phyloP scores from a whole-genome alignment of 2,329 filamentous ascomycete species.

The Trichophyton verrucosum region DNA sequence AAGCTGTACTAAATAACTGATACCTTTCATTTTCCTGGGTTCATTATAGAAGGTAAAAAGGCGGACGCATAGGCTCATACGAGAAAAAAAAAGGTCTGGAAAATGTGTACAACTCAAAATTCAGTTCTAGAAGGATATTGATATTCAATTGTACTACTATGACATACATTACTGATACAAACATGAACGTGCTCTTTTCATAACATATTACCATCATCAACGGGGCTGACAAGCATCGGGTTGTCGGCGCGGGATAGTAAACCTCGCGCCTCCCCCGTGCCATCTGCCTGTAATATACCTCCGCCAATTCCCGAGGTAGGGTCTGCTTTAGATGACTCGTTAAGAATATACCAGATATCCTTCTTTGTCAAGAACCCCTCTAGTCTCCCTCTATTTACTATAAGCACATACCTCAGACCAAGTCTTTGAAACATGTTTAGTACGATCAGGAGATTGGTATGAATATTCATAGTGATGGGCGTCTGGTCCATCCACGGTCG shows the following conservation, averaged over 20 bases:
- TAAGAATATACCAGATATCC: slow-evolving; percentile 87
- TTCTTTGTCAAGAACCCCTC: slow-evolving; percentile 91
- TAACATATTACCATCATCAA: slow-evolving; percentile 1
- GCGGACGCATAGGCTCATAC: background rate
- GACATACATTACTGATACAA: background rate
- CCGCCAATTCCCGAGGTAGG: slow-evolving; percentile 21
- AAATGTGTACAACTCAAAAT: background rate
- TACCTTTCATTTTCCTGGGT: background rate
- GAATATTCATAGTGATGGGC: slow-evolving; percentile 73
- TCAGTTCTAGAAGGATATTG: background rate
- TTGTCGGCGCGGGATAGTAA: background rate
- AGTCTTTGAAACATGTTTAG: slow-evolving; percentile 91
- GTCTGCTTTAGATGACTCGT: slow-evolving; percentile 52
- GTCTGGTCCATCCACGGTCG: slow-evolving; percentile 99
- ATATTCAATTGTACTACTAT: background rate
- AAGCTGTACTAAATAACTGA: background rate
- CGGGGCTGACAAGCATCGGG: background rate
- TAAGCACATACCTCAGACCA: slow-evolving; percentile 78
- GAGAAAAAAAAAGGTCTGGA: background rate
- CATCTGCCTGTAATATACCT: slow-evolving; percentile 17
- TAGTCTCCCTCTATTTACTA: slow-evolving; percentile 67
- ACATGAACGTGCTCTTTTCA: background rate
- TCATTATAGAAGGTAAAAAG: background rate
- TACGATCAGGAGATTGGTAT: slow-evolving; percentile 67
- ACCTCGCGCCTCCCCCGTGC: slow-evolving; percentile 23